Conservation (phyloP, 1,284 basidiomycete species). For the Cerioporus squamosus region DNA sequence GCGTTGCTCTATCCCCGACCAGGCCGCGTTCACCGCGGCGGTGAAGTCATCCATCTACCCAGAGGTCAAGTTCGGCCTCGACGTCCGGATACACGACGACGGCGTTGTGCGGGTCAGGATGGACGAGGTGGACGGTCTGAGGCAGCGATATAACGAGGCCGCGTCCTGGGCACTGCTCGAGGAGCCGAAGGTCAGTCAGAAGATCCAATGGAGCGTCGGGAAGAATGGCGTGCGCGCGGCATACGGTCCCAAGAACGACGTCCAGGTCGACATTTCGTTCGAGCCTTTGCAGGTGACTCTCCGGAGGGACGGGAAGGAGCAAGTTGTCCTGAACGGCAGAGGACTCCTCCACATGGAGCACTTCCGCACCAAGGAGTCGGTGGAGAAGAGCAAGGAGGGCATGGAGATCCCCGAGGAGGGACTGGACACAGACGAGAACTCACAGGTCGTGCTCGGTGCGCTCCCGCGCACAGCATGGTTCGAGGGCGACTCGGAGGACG, state of each 20-base stretch:
- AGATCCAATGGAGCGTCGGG: slow-evolving; percentile 64
- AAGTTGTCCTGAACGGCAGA: slow-evolving; percentile 89
- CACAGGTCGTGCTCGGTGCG: slow-evolving; percentile 55
- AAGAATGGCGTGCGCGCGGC: slow-evolving; percentile 63
- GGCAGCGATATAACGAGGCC: slow-evolving; percentile 89
- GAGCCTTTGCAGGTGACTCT: slow-evolving; percentile 78
- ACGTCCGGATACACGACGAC: slow-evolving; percentile 82
- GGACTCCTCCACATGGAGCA: slow-evolving; percentile 98
- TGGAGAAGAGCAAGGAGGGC: slow-evolving; percentile 42
- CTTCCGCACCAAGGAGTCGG: slow-evolving; percentile 74
- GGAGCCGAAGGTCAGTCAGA: slow-evolving; percentile 64
- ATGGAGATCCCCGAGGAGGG: slow-evolving; percentile 41
- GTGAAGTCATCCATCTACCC: slow-evolving; percentile 85
- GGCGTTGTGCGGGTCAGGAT: slow-evolving; percentile 85
- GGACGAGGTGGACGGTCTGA: slow-evolving; percentile 81
- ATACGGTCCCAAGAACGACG: slow-evolving; percentile 60
- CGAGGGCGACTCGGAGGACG: slow-evolving; percentile 82
- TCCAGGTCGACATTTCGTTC: slow-evolving; percentile 73
- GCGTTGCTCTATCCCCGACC: slow-evolving; percentile 53
- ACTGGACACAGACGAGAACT: slow-evolving; percentile 42
- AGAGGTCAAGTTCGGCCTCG: slow-evolving; percentile 77
- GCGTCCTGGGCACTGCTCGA: slow-evolving; percentile 82
- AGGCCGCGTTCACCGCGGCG: slow-evolving; percentile 69
- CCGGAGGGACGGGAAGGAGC: slow-evolving; percentile 74
- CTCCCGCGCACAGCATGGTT: slow-evolving; percentile 77